Evolutionary conservation across 108 stramenopile species (phyloP), one percentile per base, ranked within the genome.

Genomic region (Craspedostauros australis): DNA sequence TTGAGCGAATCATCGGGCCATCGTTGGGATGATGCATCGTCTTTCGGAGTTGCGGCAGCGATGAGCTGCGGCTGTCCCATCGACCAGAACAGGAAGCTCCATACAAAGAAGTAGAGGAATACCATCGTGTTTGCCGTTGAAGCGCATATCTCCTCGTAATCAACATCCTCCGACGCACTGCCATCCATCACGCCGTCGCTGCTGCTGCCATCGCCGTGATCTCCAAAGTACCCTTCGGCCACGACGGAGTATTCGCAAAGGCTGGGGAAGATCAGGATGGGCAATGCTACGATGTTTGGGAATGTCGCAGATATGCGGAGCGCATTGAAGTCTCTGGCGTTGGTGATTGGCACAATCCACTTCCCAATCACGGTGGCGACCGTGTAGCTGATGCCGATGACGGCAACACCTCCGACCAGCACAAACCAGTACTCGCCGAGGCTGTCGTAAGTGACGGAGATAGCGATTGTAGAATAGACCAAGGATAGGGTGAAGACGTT

Each of bases 221-320:
- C 12, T 8, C 18, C 21, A 1, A 57, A 23, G 41, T 34, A 81
- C 18, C 60, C 61, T 55, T 81, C 64, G 31, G 80, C 60, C 8
- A 87, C 78, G 3, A 81, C 76, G 4, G 66, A 44, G 56, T 72
- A 83, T 52, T 87, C 86, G 51, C 86, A 87, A 1, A 87, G 66
- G 26, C 75, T 68, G 7, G 86, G 86, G 57, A 87, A 87, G 27
- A 87, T 72, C 41, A 87, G 31, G 52, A 87, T 80, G 1, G 86
- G 86, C 30, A 86, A 48, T 3, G 79, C 73, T 9, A 87, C 69
- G 55, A 87, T 77, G 36, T 87, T 87, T 6, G 86, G 82, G 54
- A 81, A 87, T 28, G 80, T 70, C 23, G 72, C 66, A 7, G 82
- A 63, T 36, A 87, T 61, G 42, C 77, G 57, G 19, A 87, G 33